Evolutionary conservation across 78 protist genomes (phyloP).

Genomic region (Dictyostelium brefeldianum): DNA sequence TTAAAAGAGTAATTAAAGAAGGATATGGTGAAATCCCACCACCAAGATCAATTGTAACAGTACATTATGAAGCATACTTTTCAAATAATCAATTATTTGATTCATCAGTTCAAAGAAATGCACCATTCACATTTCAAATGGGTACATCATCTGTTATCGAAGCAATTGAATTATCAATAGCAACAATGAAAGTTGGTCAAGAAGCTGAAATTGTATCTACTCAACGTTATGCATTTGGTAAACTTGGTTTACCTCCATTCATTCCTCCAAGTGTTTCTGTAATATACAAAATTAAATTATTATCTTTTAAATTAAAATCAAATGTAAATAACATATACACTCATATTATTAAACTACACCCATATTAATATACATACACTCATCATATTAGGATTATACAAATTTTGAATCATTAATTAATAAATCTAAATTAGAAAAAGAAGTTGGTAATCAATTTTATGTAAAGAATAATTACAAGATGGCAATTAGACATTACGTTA

Average conservation of each 20-base stretch:
- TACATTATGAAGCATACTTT: slow-evolving; percentile 70
- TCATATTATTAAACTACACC: too few relatives aligned
- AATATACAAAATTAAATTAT: slow-evolving; percentile 55
- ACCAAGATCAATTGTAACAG: slow-evolving; percentile 43
- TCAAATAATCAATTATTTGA: slow-evolving; percentile 53
- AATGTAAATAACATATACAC: slow-evolving; percentile 16
- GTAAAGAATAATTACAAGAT: slow-evolving; percentile 5
- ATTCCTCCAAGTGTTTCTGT: slow-evolving; percentile 59
- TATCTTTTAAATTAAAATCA: slow-evolving; percentile 37
- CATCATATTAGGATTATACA: neutral
- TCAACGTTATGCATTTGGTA: slow-evolving; percentile 60
- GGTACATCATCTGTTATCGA: slow-evolving; percentile 28
- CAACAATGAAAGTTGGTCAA: slow-evolving; percentile 69
- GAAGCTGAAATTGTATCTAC: slow-evolving; percentile 75
- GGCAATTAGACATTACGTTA: slow-evolving; percentile 63
- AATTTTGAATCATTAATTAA: neutral
- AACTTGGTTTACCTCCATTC: slow-evolving; percentile 70
- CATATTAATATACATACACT: neutral
- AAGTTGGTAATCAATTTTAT: slow-evolving; percentile 47
- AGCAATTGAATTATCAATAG: slow-evolving; percentile 52
- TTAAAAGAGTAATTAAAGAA: slow-evolving; percentile 65
- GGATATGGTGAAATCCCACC: slow-evolving; percentile 62
- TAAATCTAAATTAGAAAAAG: slow-evolving; percentile 51
- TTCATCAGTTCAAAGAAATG: slow-evolving; percentile 31
- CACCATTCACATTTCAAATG: slow-evolving; percentile 68